Percentiles rank a stretch among this genome's conserved stretches.
These are phyloP conservation scores for Insectozyma bohioensis DNA, from an alignment of 1,139 yeast species.

Conservation along the genomic window DNA sequence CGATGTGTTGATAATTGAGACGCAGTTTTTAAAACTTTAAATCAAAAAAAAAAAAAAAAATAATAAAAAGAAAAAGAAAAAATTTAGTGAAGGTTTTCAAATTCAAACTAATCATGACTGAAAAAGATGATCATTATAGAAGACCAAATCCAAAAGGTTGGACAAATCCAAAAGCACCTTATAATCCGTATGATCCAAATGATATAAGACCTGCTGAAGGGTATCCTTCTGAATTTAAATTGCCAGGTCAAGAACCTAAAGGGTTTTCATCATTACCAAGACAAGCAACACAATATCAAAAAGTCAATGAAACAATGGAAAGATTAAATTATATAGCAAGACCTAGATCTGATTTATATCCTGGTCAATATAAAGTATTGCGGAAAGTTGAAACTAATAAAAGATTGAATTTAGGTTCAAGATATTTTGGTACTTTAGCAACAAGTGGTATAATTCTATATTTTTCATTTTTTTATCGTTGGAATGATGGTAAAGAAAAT, in stretches of 20 bases:
- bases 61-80: not conserved
- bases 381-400: constrained; percentile 57
- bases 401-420: constrained; percentile 56
- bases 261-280: constrained; percentile 65
- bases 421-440: constrained; percentile 49
- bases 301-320: constrained; percentile 72
- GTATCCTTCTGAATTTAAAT: constrained; percentile 74
- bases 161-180: constrained; percentile 81
- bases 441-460: constrained; percentile 50
- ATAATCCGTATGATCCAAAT: constrained; percentile 79
- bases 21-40: too few relatives aligned
- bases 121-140: constrained; percentile 33
- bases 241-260: constrained; percentile 53
- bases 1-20: too few relatives aligned
- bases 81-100: too few relatives aligned
- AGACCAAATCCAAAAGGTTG: constrained; percentile 82
- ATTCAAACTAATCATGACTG: constrained; percentile 1
- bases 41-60: too few relatives aligned
- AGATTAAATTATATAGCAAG: constrained; percentile 75
- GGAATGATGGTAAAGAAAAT: constrained; percentile 85
- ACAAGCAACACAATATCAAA: constrained; percentile 67
- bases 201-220: constrained; percentile 81
- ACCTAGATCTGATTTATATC: constrained; percentile 71
- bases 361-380: constrained; percentile 76
- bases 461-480: constrained; percentile 70